A percentile compares a stretch with the other conserved stretches of the same genome.
phyloP scores from a whole-genome alignment of 495 filamentous ascomycete genomes.

The Tuber magnatum region DNA sequence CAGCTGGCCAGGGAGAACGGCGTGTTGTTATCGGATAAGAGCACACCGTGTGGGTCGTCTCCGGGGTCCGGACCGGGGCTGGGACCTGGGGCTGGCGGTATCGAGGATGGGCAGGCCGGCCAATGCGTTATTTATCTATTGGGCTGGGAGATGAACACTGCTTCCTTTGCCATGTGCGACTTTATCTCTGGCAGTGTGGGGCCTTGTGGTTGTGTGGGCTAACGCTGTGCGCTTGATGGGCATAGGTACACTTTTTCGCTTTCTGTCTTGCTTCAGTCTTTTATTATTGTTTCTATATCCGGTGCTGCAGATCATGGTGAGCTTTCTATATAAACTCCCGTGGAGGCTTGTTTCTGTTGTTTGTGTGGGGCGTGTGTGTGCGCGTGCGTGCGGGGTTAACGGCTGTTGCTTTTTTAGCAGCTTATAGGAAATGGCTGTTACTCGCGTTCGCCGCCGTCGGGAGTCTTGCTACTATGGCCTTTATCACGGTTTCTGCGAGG shows the following conservation, averaged over 20 bases:
- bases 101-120: constrained; percentile 43
- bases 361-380: neutral
- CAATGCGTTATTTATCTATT: constrained; percentile 80
- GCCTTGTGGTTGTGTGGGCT: constrained; percentile 8
- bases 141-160: constrained; percentile 84
- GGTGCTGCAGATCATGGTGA: constrained; percentile 93
- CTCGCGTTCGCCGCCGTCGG: constrained; percentile 76
- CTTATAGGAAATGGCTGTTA: constrained; percentile 77
- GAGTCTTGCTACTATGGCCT: constrained; percentile 76
- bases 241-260: constrained; percentile 77
- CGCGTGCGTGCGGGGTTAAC: constrained; percentile 2
- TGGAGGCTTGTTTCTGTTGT: neutral
- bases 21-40: constrained; percentile 67
- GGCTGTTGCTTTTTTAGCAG: constrained; percentile 22
- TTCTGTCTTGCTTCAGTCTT: constrained; percentile 77
- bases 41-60: constrained; percentile 56
- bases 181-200: constrained; percentile 12
- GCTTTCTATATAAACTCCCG: constrained; percentile 11
- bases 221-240: constrained; percentile 15
- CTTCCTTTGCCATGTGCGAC: constrained; percentile 77
- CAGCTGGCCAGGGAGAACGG: constrained; percentile 86
- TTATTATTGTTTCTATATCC: constrained; percentile 90
- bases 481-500: constrained; percentile 65
- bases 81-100: constrained; percentile 34
- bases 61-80: constrained; percentile 15